Conservation (phyloP, 2,329 filamentous ascomycete species). For the Cytospora mali region DNA sequence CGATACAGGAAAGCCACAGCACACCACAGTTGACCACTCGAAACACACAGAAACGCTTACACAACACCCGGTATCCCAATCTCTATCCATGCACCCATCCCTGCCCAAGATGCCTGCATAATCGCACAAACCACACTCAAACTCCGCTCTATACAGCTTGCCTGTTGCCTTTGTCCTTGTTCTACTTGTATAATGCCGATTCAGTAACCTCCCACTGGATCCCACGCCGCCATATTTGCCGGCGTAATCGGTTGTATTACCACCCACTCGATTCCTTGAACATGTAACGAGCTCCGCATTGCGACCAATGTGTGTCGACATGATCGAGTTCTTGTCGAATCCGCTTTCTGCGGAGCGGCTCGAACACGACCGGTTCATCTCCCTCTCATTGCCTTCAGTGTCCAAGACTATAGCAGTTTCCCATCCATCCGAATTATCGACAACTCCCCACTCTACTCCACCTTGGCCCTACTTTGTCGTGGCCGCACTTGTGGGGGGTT, state of each 20-base stretch:
- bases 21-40: too few relatives aligned
- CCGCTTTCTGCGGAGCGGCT: neutral
- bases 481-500: constrained; percentile 62
- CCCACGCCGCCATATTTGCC: neutral
- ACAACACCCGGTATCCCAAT: constrained; percentile 9
- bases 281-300: neutral
- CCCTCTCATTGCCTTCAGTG: too few relatives aligned
- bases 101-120: constrained; percentile 5
- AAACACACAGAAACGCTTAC: constrained; percentile 7
- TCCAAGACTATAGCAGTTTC: neutral
- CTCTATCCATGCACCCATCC: constrained; percentile 16
- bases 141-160: constrained; percentile 12
- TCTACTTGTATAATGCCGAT: neutral
- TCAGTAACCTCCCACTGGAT: neutral
- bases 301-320: neutral
- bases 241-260: neutral
- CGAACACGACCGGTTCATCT: neutral
- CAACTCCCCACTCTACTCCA: neutral
- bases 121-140: constrained; percentile 9
- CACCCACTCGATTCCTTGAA: neutral
- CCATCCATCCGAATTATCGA: neutral
- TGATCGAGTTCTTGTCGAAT: neutral
- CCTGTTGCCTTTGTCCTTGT: neutral
- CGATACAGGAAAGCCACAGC: neutral
- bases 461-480: constrained; percentile 28